These are phyloP conservation scores for Heliamphora pulchella DNA, from an alignment of 179 eudicot species.

Conservation along the genomic window DNA sequence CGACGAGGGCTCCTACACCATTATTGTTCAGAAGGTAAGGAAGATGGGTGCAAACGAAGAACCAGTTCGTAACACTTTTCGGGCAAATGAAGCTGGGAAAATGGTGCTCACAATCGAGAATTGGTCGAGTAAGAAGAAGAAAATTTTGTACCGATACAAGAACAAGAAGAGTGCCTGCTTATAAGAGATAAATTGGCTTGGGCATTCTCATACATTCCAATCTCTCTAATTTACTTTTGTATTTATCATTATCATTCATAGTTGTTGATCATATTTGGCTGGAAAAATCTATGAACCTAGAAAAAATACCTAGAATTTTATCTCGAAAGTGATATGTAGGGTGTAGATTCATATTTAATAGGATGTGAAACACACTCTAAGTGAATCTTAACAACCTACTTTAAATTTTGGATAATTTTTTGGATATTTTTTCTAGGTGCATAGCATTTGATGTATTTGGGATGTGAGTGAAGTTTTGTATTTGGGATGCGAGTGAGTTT, in stretches of 20 bases:
- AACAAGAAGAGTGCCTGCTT: conserved; percentile 20
- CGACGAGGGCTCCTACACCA: conserved; percentile 40
- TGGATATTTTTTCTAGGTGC: too few species aligned
- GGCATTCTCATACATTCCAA: neutral
- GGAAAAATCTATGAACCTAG: neutral
- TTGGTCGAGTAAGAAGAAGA: conserved; percentile 47
- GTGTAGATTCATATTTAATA: too few species aligned
- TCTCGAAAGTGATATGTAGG: too few species aligned
- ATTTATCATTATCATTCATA: neutral
- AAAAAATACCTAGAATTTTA: too few species aligned
- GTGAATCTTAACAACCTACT: too few species aligned
- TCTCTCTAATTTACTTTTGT: neutral
- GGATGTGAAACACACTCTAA: too few species aligned
- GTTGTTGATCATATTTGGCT: neutral
- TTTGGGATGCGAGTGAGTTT: conserved; percentile 8
- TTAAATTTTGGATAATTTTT: too few species aligned
- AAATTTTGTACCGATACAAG: conserved; percentile 49
- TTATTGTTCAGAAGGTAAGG: conserved; percentile 46
- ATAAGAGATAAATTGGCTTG: neutral
- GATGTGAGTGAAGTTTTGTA: neutral
- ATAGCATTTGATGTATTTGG: too few species aligned
- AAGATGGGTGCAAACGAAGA: conserved; percentile 38
- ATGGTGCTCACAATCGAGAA: conserved; percentile 49
- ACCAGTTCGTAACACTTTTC: conserved; percentile 43
- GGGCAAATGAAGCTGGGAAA: conserved; percentile 50